Conservation (phyloP, 179 eudicot species). For the Silene coronaria region DNA sequence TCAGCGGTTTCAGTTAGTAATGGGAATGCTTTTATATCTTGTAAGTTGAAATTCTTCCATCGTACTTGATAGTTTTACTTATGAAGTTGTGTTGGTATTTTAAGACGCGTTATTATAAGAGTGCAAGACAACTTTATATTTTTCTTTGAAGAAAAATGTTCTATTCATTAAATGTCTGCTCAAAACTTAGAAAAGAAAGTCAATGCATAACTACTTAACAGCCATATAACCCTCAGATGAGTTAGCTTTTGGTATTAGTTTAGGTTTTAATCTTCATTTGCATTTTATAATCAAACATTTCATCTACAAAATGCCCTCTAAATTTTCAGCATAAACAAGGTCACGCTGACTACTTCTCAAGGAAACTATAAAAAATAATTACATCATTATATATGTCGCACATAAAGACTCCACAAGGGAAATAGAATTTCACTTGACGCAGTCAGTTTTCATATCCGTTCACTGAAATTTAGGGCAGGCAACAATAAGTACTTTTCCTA, state of each 20-base stretch:
- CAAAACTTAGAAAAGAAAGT: neutral
- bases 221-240: neutral
- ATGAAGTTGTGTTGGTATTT: neutral
- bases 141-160: neutral
- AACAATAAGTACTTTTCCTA: neutral
- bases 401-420: neutral
- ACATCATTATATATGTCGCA: neutral
- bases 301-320: neutral
- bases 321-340: constrained; percentile 1
- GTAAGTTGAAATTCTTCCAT: constrained; percentile 23
- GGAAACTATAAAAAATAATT: neutral
- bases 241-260: neutral
- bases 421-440: neutral
- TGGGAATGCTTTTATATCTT: constrained; percentile 26
- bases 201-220: neutral
- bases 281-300: neutral
- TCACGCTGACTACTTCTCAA: constrained; percentile 16
- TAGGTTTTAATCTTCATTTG: constrained; percentile 10
- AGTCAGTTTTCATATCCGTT: neutral
- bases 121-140: constrained; percentile 3
- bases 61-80: constrained; percentile 7
- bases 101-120: neutral
- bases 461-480: neutral
- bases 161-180: neutral
- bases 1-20: constrained; percentile 14